Percentiles rank a stretch among this genome's conserved stretches.
phyloP scores from a whole-genome alignment of 164 flowering plant species.

The Santalum album region DNA sequence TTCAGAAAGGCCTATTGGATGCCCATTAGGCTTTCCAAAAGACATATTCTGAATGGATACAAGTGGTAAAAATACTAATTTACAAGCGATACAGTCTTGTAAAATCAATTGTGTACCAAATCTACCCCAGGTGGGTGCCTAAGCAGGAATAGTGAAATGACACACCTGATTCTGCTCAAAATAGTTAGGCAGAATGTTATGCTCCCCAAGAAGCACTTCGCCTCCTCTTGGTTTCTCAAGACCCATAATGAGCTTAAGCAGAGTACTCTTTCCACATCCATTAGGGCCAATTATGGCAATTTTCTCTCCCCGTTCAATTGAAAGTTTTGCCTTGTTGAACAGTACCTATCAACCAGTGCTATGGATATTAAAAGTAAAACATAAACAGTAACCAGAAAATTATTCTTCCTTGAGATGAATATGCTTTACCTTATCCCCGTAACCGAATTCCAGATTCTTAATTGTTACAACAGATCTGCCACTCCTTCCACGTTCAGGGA shows the following conservation, averaged over 20 bases:
- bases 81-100: not conserved
- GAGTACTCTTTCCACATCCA: slow-evolving; percentile 97
- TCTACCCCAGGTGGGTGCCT: not conserved
- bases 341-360: slow-evolving; percentile 41
- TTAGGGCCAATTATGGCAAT: slow-evolving; percentile 93
- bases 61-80: no score
- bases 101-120: not conserved
- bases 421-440: slow-evolving; percentile 52
- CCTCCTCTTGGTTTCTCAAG: slow-evolving; percentile 66
- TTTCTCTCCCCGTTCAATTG: slow-evolving; percentile 85
- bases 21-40: no score
- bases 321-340: slow-evolving; percentile 69
- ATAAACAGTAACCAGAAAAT: not conserved
- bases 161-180: slow-evolving; percentile 99
- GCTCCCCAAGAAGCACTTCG: slow-evolving; percentile 80
- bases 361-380: not conserved
- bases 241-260: slow-evolving; percentile 89
- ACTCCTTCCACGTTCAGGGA: slow-evolving; percentile 93
- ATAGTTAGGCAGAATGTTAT: slow-evolving; percentile 91
- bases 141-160: not conserved
- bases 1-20: no score
- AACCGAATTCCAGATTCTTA: slow-evolving; percentile 65
- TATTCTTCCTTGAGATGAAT: not conserved
- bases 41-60: no score
- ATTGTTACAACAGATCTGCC: slow-evolving; percentile 60